Conservation (phyloP, 805 yeast species). For the Cyberlindnera euphorbiiphila region DNA sequence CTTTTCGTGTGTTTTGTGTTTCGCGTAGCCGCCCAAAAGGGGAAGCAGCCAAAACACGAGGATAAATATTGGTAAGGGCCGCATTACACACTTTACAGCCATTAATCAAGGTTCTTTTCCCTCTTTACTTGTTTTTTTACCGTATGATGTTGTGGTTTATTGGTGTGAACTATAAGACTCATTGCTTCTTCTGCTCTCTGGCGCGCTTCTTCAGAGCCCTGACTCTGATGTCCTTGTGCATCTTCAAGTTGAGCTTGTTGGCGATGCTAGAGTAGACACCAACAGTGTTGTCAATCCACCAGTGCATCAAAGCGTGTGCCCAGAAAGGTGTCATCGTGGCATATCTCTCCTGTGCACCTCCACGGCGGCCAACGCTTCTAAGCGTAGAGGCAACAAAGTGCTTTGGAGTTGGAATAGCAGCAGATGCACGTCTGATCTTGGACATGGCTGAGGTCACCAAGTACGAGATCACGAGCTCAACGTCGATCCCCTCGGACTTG, state of each 20-base stretch:
- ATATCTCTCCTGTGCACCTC: slow-evolving; percentile 89
- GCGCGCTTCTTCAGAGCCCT: slow-evolving; percentile 81
- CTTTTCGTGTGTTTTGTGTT: slow-evolving; percentile 10
- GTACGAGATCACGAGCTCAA: slow-evolving; percentile 80
- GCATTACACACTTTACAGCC: too few relatives aligned
- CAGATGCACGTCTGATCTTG: slow-evolving; percentile 75
- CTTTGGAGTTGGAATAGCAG: slow-evolving; percentile 77
- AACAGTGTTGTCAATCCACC: slow-evolving; percentile 68
- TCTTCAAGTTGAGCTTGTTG: slow-evolving; percentile 59
- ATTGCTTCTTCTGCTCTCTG: slow-evolving; percentile 32
- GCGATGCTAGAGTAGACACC: slow-evolving; percentile 79
- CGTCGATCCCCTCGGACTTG: slow-evolving; percentile 66
- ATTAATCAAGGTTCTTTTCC: too few relatives aligned
- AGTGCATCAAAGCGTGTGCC: slow-evolving; percentile 91
- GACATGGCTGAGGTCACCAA: slow-evolving; percentile 95
- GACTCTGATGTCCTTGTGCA: slow-evolving; percentile 76
- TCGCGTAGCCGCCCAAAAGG: slow-evolving; percentile 10
- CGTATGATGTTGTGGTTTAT: background rate
- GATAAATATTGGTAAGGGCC: background rate
- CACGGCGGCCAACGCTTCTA: slow-evolving; percentile 69
- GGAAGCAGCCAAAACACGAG: slow-evolving; percentile 10
- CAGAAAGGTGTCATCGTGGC: slow-evolving; percentile 90
- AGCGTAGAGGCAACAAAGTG: slow-evolving; percentile 73
- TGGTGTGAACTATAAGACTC: too few relatives aligned
- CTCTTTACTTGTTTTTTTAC: background rate